These are phyloP conservation scores for Rhizopus delemar DNA, from an alignment of 371 early-diverging fungal genomes.

Conservation along the genomic window DNA sequence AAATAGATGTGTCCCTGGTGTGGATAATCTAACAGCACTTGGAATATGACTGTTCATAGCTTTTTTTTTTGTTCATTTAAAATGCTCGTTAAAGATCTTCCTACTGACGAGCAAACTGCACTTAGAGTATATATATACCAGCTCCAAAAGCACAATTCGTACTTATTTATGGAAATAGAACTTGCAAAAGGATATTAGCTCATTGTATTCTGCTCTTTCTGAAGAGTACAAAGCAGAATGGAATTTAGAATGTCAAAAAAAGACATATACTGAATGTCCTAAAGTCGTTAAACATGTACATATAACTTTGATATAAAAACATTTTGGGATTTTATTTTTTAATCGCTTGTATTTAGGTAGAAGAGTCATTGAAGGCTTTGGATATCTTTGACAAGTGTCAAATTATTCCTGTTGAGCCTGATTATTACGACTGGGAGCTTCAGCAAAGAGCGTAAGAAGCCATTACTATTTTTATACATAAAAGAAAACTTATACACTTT, in stretches of 20 bases:
- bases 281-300: slow-evolving; percentile 19
- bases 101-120: slow-evolving; percentile 14
- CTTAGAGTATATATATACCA: slow-evolving; percentile 10
- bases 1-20: no score
- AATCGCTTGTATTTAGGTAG: slow-evolving; percentile 29
- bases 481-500: neutral
- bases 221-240: slow-evolving; percentile 25
- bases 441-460: slow-evolving; percentile 61
- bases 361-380: slow-evolving; percentile 25
- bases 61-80: neutral
- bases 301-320: neutral
- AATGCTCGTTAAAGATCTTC: slow-evolving; percentile 21
- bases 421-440: slow-evolving; percentile 79
- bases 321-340: neutral
- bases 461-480: neutral
- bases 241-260: slow-evolving; percentile 17
- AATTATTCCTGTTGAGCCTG: slow-evolving; percentile 58
- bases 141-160: neutral
- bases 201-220: slow-evolving; percentile 23
- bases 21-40: no score
- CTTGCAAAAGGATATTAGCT: slow-evolving; percentile 25
- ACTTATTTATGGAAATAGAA: slow-evolving; percentile 8
- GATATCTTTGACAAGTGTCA: slow-evolving; percentile 36
- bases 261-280: slow-evolving; percentile 23
- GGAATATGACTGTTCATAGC: neutral